phyloP scores from a whole-genome alignment of 179 eudicot genomes.

The Beta lomatogona region DNA sequence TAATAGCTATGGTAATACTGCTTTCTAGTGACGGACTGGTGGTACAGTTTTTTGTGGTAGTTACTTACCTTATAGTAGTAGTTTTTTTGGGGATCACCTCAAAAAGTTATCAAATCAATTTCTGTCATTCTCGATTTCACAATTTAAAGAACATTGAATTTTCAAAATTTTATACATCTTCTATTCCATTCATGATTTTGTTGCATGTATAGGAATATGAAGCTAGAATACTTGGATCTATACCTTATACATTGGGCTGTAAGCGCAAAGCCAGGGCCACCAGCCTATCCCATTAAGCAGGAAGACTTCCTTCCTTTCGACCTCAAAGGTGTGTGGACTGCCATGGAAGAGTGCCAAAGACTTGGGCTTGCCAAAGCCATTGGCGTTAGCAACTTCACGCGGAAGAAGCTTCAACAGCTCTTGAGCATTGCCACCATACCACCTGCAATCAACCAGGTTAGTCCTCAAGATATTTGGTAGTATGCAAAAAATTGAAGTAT shows the following conservation, averaged over 20 bases:
- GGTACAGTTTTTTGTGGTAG: too few relatives aligned
- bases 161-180: too few relatives aligned
- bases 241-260: slow-evolving; percentile 72
- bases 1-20: too few relatives aligned
- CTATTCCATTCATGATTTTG: not conserved
- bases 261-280: slow-evolving; percentile 38
- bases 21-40: too few relatives aligned
- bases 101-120: too few relatives aligned
- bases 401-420: slow-evolving; percentile 44
- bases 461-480: not conserved
- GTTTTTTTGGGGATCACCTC: too few relatives aligned
- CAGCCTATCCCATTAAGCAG: slow-evolving; percentile 34
- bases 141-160: too few relatives aligned
- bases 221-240: slow-evolving; percentile 56
- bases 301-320: slow-evolving; percentile 48
- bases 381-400: slow-evolving; percentile 66
- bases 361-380: slow-evolving; percentile 61
- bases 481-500: too few relatives aligned
- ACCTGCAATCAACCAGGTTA: slow-evolving; percentile 70
- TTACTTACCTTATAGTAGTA: too few relatives aligned
- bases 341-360: slow-evolving; percentile 64
- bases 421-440: slow-evolving; percentile 52
- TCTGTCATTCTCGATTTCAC: too few relatives aligned
- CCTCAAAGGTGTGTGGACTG: slow-evolving; percentile 55
- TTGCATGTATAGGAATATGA: slow-evolving; percentile 41